Conservation (phyloP, 805 yeast species). For the Nakazawaea ishiwadae region DNA sequence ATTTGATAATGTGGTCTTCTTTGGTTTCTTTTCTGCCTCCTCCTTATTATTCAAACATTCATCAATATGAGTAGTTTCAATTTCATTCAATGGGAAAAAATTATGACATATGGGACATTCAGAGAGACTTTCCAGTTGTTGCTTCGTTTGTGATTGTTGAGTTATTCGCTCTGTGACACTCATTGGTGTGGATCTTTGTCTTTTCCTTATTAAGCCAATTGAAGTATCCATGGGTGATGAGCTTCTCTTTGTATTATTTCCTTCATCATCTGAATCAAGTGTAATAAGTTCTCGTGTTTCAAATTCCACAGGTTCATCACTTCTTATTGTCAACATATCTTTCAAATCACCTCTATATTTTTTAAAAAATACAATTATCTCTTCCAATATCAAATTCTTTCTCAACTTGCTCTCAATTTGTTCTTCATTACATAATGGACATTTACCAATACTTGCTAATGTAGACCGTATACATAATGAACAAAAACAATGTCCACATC, state of each 20-base stretch:
- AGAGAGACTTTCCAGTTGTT: conserved; percentile 27
- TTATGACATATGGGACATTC: conserved; percentile 67
- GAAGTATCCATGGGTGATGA: background rate
- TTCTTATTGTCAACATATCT: conserved; percentile 21
- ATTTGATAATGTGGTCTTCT: conserved; percentile 12
- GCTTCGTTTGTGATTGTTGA: conserved; percentile 13
- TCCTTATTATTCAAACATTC: conserved; percentile 42
- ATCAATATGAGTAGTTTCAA: conserved; percentile 61
- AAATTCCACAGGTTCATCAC: conserved; percentile 25
- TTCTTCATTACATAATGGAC: conserved; percentile 77
- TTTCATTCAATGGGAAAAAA: conserved; percentile 45
- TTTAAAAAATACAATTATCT: conserved; percentile 51
- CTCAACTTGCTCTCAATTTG: conserved; percentile 65
- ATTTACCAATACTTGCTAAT: conserved; percentile 50
- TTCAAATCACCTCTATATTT: conserved; percentile 36
- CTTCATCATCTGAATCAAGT: conserved; percentile 16
- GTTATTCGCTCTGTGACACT: conserved; percentile 8
- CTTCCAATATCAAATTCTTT: conserved; percentile 68
- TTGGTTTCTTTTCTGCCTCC: background rate
- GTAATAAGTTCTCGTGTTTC: conserved; percentile 16
- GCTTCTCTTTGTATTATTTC: conserved; percentile 16
- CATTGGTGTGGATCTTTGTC: conserved; percentile 4
- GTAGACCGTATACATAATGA: conserved; percentile 79
- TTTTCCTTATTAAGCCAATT: conserved; percentile 1
- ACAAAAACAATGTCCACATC: conserved; percentile 88